These are phyloP conservation scores for Serendipita sp. DNA, from an alignment of 768 basidiomycete genomes.

Conservation along the genomic window DNA sequence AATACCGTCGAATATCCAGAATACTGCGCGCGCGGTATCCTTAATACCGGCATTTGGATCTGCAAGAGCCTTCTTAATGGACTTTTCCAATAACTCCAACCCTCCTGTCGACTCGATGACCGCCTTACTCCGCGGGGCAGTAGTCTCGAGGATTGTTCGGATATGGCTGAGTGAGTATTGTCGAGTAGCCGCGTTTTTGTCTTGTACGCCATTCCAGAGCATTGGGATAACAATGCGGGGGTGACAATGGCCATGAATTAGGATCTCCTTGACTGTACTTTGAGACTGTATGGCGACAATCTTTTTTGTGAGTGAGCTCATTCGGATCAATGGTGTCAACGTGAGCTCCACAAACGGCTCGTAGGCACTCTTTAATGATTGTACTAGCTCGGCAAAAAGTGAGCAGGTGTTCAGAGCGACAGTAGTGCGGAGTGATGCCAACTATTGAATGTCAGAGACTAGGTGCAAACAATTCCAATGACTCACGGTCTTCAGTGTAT, in stretches of 20 bases:
- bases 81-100: conserved; percentile 56
- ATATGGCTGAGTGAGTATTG: conserved; percentile 52
- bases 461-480: conserved; percentile 5
- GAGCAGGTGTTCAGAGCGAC: conserved; percentile 63
- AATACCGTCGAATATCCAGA: conserved; percentile 62
- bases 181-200: conserved; percentile 68
- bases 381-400: conserved; percentile 59
- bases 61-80: conserved; percentile 49
- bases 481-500: conserved; percentile 70
- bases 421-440: conserved; percentile 80
- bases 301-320: conserved; percentile 88
- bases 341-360: conserved; percentile 71
- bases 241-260: conserved; percentile 52
- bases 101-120: conserved; percentile 54
- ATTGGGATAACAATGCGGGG: conserved; percentile 54
- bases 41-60: conserved; percentile 71
- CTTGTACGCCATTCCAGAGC: conserved; percentile 50
- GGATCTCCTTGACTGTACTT: conserved; percentile 44
- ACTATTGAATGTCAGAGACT: conserved; percentile 27
- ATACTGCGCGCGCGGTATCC: conserved; percentile 52
- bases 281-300: conserved; percentile 79
- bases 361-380: conserved; percentile 44
- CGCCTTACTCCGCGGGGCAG: conserved; percentile 45
- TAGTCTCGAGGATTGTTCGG: conserved; percentile 55
- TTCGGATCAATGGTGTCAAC: conserved; percentile 59